These are phyloP conservation scores for Plectosphaerella plurivora DNA, from an alignment of 2,329 filamentous ascomycete genomes.

Conservation along the genomic window DNA sequence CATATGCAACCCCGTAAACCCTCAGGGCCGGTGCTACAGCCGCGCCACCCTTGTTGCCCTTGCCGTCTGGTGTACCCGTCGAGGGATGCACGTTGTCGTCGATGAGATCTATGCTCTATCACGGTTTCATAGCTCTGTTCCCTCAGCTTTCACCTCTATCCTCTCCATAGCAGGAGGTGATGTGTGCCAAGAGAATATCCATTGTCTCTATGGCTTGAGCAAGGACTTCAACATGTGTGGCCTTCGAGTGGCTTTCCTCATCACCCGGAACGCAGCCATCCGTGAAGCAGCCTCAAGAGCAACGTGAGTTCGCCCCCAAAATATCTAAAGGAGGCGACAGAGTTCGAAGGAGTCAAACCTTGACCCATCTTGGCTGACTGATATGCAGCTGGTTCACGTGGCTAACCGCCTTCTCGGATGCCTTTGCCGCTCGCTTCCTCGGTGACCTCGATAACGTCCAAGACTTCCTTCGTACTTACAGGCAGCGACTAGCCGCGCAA, in stretches of 20 bases:
- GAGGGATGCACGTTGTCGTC: conserved; percentile 3
- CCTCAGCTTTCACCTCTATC: conserved; percentile 1
- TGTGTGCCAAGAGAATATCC: not conserved
- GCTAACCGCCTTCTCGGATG: not conserved
- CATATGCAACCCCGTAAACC: conserved; percentile 5
- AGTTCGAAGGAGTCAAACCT: no score
- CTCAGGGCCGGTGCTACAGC: conserved; percentile 4
- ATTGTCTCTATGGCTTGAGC: not conserved
- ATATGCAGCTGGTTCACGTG: not conserved
- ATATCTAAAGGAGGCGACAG: no score
- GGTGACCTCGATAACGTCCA: not conserved
- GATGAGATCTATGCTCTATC: conserved; percentile 6
- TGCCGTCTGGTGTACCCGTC: conserved; percentile 1
- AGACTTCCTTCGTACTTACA: not conserved
- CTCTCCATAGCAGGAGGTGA: conserved; percentile 5
- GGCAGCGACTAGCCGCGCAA: conserved; percentile 3
- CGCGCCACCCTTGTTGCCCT: conserved; percentile 2
- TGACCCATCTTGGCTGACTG: not conserved
- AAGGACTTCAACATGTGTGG: not conserved
- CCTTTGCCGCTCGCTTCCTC: not conserved
- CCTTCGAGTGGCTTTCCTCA: not conserved
- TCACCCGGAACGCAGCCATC: not conserved
- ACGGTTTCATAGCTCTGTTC: not conserved
- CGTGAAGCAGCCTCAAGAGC: not conserved
- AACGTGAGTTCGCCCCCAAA: not conserved